These are phyloP conservation scores for Roridomyces roridus DNA, from an alignment of 768 basidiomycete genomes.

Conservation along the genomic window DNA sequence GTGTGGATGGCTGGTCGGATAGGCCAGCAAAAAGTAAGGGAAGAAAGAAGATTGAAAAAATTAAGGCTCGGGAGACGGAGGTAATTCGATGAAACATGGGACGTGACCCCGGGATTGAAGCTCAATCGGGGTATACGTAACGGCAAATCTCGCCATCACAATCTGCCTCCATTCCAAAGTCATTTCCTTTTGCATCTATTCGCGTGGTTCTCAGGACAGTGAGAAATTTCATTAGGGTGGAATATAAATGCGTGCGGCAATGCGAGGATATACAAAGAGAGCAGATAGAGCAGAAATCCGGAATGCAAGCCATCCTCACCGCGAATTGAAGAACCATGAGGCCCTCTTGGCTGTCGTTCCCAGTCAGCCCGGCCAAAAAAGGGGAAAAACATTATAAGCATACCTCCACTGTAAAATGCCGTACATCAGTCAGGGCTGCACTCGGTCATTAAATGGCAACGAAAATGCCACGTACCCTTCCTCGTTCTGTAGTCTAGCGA, in stretches of 20 bases:
- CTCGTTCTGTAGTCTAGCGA: conserved; percentile 80
- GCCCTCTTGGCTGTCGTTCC: conserved; percentile 77
- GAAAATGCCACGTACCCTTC: conserved; percentile 63
- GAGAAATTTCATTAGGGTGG: conserved; percentile 20
- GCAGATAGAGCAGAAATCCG: conserved; percentile 24
- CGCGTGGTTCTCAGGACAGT: conserved; percentile 14
- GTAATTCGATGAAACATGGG: conserved; percentile 5
- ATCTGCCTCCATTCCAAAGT: conserved; percentile 7
- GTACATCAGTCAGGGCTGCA: conserved; percentile 28
- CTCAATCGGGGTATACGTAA: conserved; percentile 8
- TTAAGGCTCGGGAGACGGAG: conserved; percentile 35
- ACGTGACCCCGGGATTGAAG: not conserved
- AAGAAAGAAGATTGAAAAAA: conserved; percentile 27
- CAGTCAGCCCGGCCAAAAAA: conserved; percentile 27
- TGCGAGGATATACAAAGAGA: conserved; percentile 32
- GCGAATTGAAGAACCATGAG: conserved; percentile 92
- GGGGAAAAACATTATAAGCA: conserved; percentile 31
- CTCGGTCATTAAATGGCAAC: conserved; percentile 17
- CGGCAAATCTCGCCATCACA: conserved; percentile 1
- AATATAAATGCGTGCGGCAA: conserved; percentile 25
- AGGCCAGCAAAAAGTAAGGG: conserved; percentile 30
- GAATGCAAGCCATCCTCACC: conserved; percentile 44
- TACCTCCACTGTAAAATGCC: conserved; percentile 44
- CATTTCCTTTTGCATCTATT: conserved; percentile 9
- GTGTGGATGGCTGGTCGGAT: conserved; percentile 21